A percentile compares a stretch with the other conserved stretches of the same genome.
Evolutionary conservation across 306 rosid species (phyloP).

Genomic region (Cucumis sativus): Cucumber_9930_V3 NC_026660.2:23053501-23054000

Average conservation of each 20-base stretch:
- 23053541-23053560: constrained; percentile 20
- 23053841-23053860: constrained; percentile 11
- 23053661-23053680: neutral
- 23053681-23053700: neutral
- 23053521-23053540: neutral
- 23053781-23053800: neutral
- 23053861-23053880: neutral
- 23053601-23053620: constrained; percentile 44
- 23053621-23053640: constrained; percentile 37
- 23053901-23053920: no score
- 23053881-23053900: neutral
- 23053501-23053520: neutral
- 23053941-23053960: neutral
- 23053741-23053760: constrained; percentile 18
- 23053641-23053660: neutral
- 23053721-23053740: neutral
- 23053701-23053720: neutral
- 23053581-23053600: constrained; percentile 34
- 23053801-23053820: constrained; percentile 11
- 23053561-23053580: constrained; percentile 45
- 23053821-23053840: constrained; percentile 13
- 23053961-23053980: neutral
- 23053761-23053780: constrained; percentile 12
- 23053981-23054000: neutral
- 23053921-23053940: neutral